Evolutionary conservation across 2,329 filamentous ascomycete species (phyloP).

Genomic region (Fusarium musae): DNA sequence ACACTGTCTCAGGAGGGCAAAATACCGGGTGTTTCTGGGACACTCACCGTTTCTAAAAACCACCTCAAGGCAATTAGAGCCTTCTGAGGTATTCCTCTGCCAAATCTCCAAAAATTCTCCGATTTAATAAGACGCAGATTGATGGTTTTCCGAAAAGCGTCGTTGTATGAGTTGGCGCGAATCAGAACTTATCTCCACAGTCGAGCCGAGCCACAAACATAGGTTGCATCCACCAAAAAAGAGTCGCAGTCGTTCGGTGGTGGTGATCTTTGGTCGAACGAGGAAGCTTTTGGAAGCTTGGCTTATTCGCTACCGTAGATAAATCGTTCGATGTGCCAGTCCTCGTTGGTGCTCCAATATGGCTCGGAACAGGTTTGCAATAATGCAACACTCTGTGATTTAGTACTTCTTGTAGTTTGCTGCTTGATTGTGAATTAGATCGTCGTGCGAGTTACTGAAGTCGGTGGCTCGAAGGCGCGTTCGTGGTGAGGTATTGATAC

Average conservation of each 20-base stretch:
- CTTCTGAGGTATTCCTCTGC: background rate
- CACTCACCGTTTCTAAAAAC: slow-evolving; percentile 29
- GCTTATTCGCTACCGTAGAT: background rate
- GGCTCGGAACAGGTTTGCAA: background rate
- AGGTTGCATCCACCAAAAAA: slow-evolving; percentile 12
- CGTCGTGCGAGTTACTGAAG: background rate
- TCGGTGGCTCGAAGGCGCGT: background rate
- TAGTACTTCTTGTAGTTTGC: background rate
- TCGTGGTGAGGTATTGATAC: background rate
- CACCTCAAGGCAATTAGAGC: slow-evolving; percentile 1
- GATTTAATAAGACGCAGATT: background rate
- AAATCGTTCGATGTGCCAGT: background rate
- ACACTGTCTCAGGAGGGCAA: slow-evolving; percentile 15
- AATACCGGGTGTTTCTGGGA: slow-evolving; percentile 16
- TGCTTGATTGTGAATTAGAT: background rate
- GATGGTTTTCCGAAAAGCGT: background rate
- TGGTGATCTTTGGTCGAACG: background rate
- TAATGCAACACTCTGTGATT: background rate
- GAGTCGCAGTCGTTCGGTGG: background rate
- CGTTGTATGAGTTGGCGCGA: background rate
- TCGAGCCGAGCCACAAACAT: slow-evolving; percentile 2
- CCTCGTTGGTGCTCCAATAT: background rate
- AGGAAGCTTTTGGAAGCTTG: background rate
- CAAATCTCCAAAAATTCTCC: background rate
- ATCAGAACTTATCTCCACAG: slow-evolving; percentile 19